Evolutionary conservation across 1,139 yeast species (phyloP), one percentile per base, ranked within the genome.

Genomic region (Kurtzmaniella quercitrusa): DNA sequence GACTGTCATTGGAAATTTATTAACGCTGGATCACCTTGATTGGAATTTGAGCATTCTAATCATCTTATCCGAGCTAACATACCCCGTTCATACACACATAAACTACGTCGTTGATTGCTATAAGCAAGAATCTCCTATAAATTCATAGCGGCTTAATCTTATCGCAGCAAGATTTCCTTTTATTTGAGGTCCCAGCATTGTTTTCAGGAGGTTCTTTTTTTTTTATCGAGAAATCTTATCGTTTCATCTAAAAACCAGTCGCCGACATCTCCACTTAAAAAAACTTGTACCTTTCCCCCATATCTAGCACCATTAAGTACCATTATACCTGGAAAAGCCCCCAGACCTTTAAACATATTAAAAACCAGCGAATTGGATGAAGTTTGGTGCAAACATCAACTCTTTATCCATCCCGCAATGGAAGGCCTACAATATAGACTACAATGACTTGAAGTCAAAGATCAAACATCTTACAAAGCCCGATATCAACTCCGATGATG

Each of bases 341-440:
- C 9, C 12, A 26, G 5, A 26, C 5, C 30, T 14, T 5, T 26
- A 26, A 26, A 4, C 3, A 11, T 9, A 12, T 9, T 26, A 26
- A 4, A 26, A 4, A 9, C 30, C n/a, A 11, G 30, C 22, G 12
- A 19, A 34, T 34, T 34, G 37, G 21, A 89, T 89, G 98, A 91
- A 88, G 66, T 89, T 88, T 64, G 96, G 96, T 44, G 72, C 78
- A 36, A 89, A 85, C 59, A 72, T 91, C 32, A 69, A 77, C 41
- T 80, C 78, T 50, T 74, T 88, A 52, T 85, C 96, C 8, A 84
- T 88, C 33, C 91, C 94, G 2, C 94, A 88, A 65, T 91, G 97
- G 97, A 78, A 78, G 55, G 77, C 80, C 49, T 84, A 87, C 63
- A 88, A 89, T 61, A 71, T 91, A 36, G 91, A 88, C 57, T 91